A percentile compares a stretch with the other conserved stretches of the same genome.
phyloP scores from a whole-genome alignment of 495 filamentous ascomycete species.

The Penicillium herquei region DNA sequence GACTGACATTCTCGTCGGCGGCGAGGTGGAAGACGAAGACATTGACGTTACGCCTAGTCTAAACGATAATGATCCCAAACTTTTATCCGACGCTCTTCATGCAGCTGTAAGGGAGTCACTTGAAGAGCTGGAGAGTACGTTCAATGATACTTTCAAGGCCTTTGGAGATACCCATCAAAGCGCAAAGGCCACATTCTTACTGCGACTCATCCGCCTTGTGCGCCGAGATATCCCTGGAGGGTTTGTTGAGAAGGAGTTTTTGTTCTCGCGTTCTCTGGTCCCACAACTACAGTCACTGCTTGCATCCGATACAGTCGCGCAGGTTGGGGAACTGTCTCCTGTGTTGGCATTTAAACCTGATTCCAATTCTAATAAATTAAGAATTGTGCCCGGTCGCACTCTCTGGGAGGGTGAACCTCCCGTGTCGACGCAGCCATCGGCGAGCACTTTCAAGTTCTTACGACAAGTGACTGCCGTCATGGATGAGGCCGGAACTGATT shows the following conservation, averaged over 20 bases:
- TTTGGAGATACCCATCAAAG: constrained; percentile 44
- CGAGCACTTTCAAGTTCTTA: constrained; percentile 71
- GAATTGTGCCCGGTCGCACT: constrained; percentile 43
- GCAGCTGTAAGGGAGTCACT: constrained; percentile 58
- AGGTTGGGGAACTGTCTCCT: constrained; percentile 13
- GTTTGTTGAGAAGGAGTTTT: constrained; percentile 36
- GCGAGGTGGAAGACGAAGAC: constrained; percentile 72
- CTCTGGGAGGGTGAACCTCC: constrained; percentile 79
- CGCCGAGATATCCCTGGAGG: constrained; percentile 58
- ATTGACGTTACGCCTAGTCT: constrained; percentile 58
- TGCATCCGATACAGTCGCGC: constrained; percentile 32
- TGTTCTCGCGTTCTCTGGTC: constrained; percentile 44
- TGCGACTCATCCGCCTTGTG: constrained; percentile 76
- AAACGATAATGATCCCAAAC: constrained; percentile 68
- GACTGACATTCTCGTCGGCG: constrained; percentile 73
- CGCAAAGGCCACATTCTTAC: constrained; percentile 63
- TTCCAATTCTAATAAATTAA: constrained; percentile 15
- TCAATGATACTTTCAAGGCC: constrained; percentile 47
- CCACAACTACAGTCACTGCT: constrained; percentile 58
- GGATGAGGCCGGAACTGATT: constrained; percentile 66
- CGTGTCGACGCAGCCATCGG: constrained; percentile 79
- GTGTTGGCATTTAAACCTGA: constrained; percentile 6
- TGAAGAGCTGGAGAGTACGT: constrained; percentile 51
- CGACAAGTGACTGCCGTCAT: constrained; percentile 63
- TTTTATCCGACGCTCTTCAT: constrained; percentile 60